Base-by-base conservation (phyloP, 2,329 filamentous ascomycete genomes). In the Chalara sp. region DNA sequence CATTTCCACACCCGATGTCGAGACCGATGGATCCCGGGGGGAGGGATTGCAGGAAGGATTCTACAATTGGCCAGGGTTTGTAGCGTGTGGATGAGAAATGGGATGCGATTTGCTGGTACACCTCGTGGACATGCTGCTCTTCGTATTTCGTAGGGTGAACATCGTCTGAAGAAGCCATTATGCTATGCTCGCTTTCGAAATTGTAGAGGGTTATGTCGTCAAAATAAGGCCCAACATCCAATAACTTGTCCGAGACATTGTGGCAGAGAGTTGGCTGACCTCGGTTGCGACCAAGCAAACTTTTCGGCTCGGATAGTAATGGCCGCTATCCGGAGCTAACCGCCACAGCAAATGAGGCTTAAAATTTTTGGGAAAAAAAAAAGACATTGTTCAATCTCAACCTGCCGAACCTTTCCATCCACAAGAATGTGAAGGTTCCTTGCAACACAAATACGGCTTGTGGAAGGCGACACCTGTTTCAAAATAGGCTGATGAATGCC, bases 1-100 rank as follows among this genome's bases (percentile, higher is more conserved):
- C 93, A 71, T 99, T 99, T 53, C 93, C 93, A 70, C 93, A 97
- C 54, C 93, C 93, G 51, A 97, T 77, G 69, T 99, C 93, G 32
- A 96, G 76, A 7, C 93, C 93, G 50, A 97, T 71, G 46, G 87
- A 79, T 30, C 91, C 92, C 10, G 82, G 71, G 0, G 76, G 65
- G 45, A 87, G 79, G 32, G 73, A 72, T 46, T 75, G 71, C 35
- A 97, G 78, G 67, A 96, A 97, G 35, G 75, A 74, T 56, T 90
- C 81, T 50, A 97, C 87, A 60, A 95, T 85, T 28, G 93, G 93
- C 93, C 93, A 99, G 54, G 93, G 90, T 81, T 83, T 83, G 72
- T 86, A 80, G 54, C 83, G 80, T 28, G 88, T 92, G 12, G 85
- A 81, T 10, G 87, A 91, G 72, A 93, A 93, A 72, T 93, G 88